phyloP scores from a whole-genome alignment of 169 alveolate species.

The Babesia ovata region DNA sequence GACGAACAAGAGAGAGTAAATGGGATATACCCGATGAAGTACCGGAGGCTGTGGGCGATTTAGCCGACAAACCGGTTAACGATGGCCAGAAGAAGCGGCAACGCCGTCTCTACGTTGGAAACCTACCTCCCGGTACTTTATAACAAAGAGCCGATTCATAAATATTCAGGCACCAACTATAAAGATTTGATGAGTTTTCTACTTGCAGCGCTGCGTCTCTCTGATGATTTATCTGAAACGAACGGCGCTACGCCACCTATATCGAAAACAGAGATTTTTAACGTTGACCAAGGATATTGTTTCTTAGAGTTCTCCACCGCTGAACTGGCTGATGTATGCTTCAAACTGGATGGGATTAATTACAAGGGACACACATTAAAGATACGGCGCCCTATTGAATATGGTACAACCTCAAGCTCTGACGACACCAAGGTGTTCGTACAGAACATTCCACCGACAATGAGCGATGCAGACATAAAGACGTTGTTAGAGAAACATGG shows the following conservation, averaged over 20 bases:
- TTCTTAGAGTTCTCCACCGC: constrained; percentile 82
- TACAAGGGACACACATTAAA: constrained; percentile 78
- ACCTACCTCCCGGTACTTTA: constrained; percentile 71
- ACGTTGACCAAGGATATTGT: constrained; percentile 78
- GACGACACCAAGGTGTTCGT: constrained; percentile 80
- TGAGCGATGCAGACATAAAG: constrained; percentile 80
- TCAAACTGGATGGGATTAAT: constrained; percentile 81
- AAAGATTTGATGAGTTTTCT: constrained; percentile 72
- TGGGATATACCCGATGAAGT: constrained; percentile 62
- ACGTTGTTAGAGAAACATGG: constrained; percentile 82
- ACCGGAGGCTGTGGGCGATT: constrained; percentile 25
- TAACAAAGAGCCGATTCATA: not conserved
- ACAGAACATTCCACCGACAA: constrained; percentile 83
- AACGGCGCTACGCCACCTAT: constrained; percentile 60
- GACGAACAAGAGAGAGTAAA: constrained; percentile 64
- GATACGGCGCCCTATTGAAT: constrained; percentile 84
- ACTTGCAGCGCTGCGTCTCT: constrained; percentile 64
- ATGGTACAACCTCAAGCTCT: constrained; percentile 78
- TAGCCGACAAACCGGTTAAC: constrained; percentile 43
- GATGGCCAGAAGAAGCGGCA: constrained; percentile 73
- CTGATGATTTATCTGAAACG: constrained; percentile 35
- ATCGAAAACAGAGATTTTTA: constrained; percentile 76
- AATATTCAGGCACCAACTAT: constrained; percentile 60
- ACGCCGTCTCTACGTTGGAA: constrained; percentile 75
- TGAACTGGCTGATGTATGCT: constrained; percentile 77